These are phyloP conservation scores for Orbilia blumenaviensis DNA, from an alignment of 2,329 filamentous ascomycete species.

Conservation along the genomic window DNA sequence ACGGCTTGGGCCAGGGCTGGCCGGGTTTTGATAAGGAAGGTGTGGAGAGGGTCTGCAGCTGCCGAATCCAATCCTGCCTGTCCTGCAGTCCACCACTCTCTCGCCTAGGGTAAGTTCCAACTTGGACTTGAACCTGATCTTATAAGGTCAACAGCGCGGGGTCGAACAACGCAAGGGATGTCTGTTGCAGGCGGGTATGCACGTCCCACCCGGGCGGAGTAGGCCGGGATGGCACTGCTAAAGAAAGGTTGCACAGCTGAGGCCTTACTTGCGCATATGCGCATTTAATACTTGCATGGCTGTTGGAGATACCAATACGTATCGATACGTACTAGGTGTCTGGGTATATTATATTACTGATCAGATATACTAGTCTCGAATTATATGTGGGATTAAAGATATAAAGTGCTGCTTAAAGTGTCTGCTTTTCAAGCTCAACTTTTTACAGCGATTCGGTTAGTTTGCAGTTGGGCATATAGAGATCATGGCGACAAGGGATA, in stretches of 20 bases:
- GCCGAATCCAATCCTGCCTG: conserved; percentile 20
- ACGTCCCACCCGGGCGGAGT: conserved; percentile 9
- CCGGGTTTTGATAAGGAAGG: conserved; percentile 49
- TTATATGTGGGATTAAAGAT: neutral
- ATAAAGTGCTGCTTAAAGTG: no score
- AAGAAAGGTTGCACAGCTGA: conserved; percentile 5
- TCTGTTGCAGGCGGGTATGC: conserved; percentile 2
- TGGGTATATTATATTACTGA: no score
- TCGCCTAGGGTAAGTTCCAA: no score
- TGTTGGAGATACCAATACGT: no score
- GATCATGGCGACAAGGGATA: conserved; percentile 20
- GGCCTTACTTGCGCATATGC: neutral
- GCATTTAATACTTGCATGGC: neutral
- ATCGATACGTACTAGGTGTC: no score
- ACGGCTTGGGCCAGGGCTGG: neutral
- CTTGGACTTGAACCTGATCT: neutral
- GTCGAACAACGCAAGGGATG: conserved; percentile 9
- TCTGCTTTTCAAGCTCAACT: no score
- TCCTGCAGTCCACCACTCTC: neutral
- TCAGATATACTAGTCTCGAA: no score
- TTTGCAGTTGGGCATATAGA: no score
- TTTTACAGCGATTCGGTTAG: no score
- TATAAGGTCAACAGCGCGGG: neutral
- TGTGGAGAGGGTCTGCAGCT: conserved; percentile 30
- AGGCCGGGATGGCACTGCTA: neutral